These are phyloP conservation scores for Coemansia sp. DNA, from an alignment of 192 early-diverging fungal species.

Conservation along the genomic window DNA sequence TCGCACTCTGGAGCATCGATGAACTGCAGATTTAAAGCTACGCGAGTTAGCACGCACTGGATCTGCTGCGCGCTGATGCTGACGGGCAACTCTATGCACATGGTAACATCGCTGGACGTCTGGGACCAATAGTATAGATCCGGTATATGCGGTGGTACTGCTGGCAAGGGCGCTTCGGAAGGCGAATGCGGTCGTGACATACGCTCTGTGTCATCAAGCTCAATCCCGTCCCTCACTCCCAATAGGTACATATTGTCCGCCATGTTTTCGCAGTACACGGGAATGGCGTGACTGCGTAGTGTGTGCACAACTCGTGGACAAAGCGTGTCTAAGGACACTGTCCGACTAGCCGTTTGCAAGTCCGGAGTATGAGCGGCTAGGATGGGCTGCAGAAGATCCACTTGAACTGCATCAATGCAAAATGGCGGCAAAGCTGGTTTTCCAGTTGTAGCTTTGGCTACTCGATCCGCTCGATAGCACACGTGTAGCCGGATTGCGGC, in stretches of 20 bases:
- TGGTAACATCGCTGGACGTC: constrained; percentile 60
- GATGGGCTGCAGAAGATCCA: constrained; percentile 2
- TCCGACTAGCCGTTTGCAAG: background rate
- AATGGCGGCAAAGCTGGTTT: constrained; percentile 13
- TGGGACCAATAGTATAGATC: constrained; percentile 70
- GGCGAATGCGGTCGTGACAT: background rate
- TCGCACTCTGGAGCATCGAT: constrained; percentile 12
- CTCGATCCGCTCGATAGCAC: constrained; percentile 10
- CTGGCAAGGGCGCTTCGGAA: background rate
- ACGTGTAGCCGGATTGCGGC: constrained; percentile 20
- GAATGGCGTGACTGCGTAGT: constrained; percentile 41
- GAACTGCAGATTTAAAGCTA: constrained; percentile 50
- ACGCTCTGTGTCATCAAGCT: constrained; percentile 42
- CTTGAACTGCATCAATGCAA: constrained; percentile 29
- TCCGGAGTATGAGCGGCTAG: background rate
- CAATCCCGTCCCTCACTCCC: constrained; percentile 32
- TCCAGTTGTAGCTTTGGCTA: background rate
- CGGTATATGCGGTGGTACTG: background rate
- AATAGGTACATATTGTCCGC: constrained; percentile 21
- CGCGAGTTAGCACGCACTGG: constrained; percentile 56
- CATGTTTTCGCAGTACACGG: constrained; percentile 35
- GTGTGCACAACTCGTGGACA: constrained; percentile 12
- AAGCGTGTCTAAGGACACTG: background rate
- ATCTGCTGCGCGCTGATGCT: constrained; percentile 56
- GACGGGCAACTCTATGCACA: constrained; percentile 59